Evolutionary conservation across 73 alveolate species (phyloP).

Genomic region (Paramecium primaurelia): DNA sequence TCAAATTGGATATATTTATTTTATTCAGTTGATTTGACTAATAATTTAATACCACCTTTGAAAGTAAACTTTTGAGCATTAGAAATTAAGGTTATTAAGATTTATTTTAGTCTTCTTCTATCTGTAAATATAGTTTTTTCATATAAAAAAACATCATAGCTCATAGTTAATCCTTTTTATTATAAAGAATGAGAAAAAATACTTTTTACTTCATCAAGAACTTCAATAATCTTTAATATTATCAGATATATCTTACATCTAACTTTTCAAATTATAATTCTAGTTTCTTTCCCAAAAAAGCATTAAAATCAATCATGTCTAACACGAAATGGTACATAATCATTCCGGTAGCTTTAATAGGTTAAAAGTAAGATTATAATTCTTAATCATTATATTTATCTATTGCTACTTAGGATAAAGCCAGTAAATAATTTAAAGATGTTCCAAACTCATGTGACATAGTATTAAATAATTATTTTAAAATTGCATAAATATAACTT

Average conservation of each 20-base stretch:
- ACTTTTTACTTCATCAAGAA: neutral
- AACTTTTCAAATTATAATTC: neutral
- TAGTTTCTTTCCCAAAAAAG: conserved; percentile 18
- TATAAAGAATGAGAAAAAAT: neutral
- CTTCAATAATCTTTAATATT: neutral
- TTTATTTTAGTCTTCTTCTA: conserved; percentile 44
- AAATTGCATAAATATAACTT: neutral
- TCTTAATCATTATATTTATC: neutral
- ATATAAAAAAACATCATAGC: neutral
- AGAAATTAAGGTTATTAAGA: conserved; percentile 35
- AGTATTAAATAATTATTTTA: neutral
- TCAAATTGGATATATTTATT: neutral
- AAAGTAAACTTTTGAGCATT: conserved; percentile 49
- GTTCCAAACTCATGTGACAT: conserved; percentile 34
- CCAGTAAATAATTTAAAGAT: conserved; percentile 22
- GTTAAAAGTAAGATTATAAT: neutral
- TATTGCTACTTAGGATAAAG: conserved; percentile 21
- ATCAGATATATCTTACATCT: neutral
- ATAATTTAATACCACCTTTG: conserved; percentile 12
- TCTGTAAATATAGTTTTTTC: neutral
- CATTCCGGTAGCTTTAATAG: neutral
- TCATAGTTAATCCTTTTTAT: neutral
- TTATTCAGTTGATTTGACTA: neutral
- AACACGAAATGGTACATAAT: neutral
- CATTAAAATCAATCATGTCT: conserved; percentile 35